These are phyloP conservation scores for Phytophthora lateralis DNA, from an alignment of 352 stramenopile species.

Conservation along the genomic window DNA sequence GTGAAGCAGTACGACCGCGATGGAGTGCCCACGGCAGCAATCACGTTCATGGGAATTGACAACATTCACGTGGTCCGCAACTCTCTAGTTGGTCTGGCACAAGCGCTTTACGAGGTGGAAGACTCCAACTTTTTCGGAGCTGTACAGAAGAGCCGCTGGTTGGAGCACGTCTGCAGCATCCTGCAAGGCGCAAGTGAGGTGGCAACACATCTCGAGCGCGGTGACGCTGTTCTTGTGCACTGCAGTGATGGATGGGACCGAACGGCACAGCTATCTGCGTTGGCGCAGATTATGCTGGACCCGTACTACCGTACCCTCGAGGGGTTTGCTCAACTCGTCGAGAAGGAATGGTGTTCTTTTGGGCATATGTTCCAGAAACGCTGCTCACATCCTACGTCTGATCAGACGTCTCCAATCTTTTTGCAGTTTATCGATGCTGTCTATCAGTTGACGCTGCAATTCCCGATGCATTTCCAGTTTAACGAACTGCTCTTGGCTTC, in stretches of 20 bases:
- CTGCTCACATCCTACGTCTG: constrained; percentile 77
- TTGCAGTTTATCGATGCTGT: constrained; percentile 98
- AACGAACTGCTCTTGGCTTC: constrained; percentile 94
- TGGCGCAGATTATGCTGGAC: constrained; percentile 87
- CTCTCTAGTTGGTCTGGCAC: constrained; percentile 68
- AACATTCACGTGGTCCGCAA: constrained; percentile 88
- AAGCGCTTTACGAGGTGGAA: constrained; percentile 84
- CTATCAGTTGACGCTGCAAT: constrained; percentile 97
- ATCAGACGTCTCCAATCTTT: constrained; percentile 98
- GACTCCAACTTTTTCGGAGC: constrained; percentile 88
- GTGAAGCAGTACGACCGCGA: constrained; percentile 88
- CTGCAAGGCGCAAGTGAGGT: constrained; percentile 78
- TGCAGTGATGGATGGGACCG: constrained; percentile 89
- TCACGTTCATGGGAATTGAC: constrained; percentile 90
- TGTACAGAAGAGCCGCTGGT: constrained; percentile 84
- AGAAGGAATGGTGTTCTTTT: constrained; percentile 91
- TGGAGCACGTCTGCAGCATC: constrained; percentile 84
- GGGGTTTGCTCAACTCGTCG: constrained; percentile 80
- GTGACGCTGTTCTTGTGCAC: constrained; percentile 80
- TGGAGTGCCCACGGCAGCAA: constrained; percentile 65
- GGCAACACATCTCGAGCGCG: constrained; percentile 73
- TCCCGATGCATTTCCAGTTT: constrained; percentile 98
- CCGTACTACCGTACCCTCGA: constrained; percentile 80
- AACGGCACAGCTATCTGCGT: constrained; percentile 73
- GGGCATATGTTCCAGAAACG: constrained; percentile 89